phyloP scores from a whole-genome alignment of 2,329 filamentous ascomycete genomes.

The Pseudogymnoascus sp. region DNA sequence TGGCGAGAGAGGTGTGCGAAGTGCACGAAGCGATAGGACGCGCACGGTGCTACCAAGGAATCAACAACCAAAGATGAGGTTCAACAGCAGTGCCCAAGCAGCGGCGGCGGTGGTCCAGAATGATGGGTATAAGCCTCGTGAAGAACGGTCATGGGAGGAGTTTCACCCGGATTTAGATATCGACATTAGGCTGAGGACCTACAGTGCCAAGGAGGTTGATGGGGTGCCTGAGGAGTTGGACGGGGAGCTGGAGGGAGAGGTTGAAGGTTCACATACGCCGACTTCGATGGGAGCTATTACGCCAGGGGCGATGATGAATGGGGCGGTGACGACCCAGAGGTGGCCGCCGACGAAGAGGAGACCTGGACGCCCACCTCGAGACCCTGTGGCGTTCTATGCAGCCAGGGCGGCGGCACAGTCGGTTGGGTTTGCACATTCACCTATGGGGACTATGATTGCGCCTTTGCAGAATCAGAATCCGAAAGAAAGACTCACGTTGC shows the following conservation, averaged over 20 bases:
- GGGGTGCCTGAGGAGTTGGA: constrained; percentile 49
- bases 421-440: constrained; percentile 31
- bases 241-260: not conserved
- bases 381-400: constrained; percentile 52
- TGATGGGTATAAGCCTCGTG: constrained; percentile 94
- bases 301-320: not conserved
- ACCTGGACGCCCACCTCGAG: constrained; percentile 59
- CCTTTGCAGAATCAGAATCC: constrained; percentile 74
- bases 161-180: constrained; percentile 95
- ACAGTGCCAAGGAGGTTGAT: constrained; percentile 79
- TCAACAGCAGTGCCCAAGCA: constrained; percentile 73
- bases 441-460: constrained; percentile 58
- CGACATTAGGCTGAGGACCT: constrained; percentile 70
- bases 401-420: constrained; percentile 36
- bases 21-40: no score
- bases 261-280: not conserved
- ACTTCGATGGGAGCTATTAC: not conserved
- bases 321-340: not conserved
- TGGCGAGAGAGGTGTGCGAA: no score
- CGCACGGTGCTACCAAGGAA: constrained; percentile 28
- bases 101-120: constrained; percentile 82
- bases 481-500: constrained; percentile 72
- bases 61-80: constrained; percentile 53
- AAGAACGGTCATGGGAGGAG: constrained; percentile 96
- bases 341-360: constrained; percentile 48